Evolutionary conservation across 1,284 basidiomycete genomes (phyloP).

Genomic region (Ganoderma boninense): DNA sequence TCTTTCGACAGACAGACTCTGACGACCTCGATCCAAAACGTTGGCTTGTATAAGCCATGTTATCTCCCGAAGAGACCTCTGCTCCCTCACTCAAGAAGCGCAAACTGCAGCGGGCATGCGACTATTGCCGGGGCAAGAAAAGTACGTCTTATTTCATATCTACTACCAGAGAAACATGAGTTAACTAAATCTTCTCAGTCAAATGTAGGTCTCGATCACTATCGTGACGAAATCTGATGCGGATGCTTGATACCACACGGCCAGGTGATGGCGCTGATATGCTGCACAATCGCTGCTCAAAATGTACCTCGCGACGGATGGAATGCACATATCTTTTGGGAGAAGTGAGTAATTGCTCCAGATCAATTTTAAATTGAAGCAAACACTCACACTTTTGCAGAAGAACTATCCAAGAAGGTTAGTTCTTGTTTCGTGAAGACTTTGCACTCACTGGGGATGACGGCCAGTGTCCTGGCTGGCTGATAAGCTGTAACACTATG

Average conservation of each 20-base stretch:
- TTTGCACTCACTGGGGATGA: no score
- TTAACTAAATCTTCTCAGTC: slow-evolving; percentile 19
- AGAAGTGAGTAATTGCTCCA: slow-evolving; percentile 61
- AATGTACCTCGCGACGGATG: slow-evolving; percentile 74
- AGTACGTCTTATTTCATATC: slow-evolving; percentile 49
- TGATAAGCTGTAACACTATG: background rate
- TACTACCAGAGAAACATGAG: no score
- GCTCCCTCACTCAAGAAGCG: slow-evolving; percentile 62
- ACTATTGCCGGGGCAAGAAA: slow-evolving; percentile 79
- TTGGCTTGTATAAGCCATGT: slow-evolving; percentile 6
- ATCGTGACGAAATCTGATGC: background rate
- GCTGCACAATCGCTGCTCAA: slow-evolving; percentile 76
- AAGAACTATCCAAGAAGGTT: slow-evolving; percentile 88
- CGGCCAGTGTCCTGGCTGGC: background rate
- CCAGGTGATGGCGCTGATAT: slow-evolving; percentile 48
- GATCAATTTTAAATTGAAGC: no score
- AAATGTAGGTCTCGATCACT: slow-evolving; percentile 28
- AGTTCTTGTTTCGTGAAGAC: slow-evolving; percentile 33
- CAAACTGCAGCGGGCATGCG: slow-evolving; percentile 76
- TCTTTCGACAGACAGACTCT: background rate
- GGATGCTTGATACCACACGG: accelerated
- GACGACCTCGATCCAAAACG: background rate
- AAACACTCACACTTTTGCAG: slow-evolving; percentile 43
- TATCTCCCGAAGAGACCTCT: slow-evolving; percentile 37
- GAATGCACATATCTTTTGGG: slow-evolving; percentile 82